Conservation (phyloP, 352 stramenopile genomes). For the Phytophthora fragariaefolia region DNA sequence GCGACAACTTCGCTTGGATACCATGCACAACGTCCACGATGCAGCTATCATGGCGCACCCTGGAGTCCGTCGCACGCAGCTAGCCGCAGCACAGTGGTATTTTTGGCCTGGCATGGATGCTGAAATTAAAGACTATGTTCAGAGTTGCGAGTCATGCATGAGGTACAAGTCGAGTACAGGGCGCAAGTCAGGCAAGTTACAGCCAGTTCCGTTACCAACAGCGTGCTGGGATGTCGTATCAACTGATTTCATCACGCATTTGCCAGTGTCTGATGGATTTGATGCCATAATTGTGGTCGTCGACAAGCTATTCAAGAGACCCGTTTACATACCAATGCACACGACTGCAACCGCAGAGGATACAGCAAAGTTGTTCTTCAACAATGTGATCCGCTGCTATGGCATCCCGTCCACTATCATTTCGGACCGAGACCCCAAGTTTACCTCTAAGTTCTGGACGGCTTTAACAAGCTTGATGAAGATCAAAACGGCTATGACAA, state of each 20-base stretch:
- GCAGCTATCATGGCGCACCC: not conserved
- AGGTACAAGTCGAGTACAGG: not conserved
- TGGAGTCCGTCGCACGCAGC: not conserved
- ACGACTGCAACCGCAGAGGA: conserved; percentile 5
- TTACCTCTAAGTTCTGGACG: conserved; percentile 8
- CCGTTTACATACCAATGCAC: conserved; percentile 13
- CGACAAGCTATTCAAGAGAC: conserved; percentile 28
- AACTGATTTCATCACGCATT: not conserved
- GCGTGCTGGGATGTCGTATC: not conserved
- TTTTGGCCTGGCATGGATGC: not conserved
- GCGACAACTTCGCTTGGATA: not conserved
- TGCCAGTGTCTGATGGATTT: not conserved
- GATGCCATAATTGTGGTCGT: too few species aligned
- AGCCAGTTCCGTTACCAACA: not conserved
- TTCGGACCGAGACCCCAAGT: conserved; percentile 9
- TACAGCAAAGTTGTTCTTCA: conserved; percentile 6
- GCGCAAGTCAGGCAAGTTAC: not conserved
- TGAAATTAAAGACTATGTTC: not conserved
- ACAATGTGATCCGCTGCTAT: conserved; percentile 4
- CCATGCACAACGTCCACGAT: not conserved
- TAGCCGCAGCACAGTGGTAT: not conserved
- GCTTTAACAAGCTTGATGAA: not conserved
- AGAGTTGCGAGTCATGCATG: not conserved
- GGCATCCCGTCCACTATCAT: conserved; percentile 2
- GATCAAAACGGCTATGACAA: conserved; percentile 7